Conservation (phyloP, 257 asterid genomes). For the Echites panduratus region DNA sequence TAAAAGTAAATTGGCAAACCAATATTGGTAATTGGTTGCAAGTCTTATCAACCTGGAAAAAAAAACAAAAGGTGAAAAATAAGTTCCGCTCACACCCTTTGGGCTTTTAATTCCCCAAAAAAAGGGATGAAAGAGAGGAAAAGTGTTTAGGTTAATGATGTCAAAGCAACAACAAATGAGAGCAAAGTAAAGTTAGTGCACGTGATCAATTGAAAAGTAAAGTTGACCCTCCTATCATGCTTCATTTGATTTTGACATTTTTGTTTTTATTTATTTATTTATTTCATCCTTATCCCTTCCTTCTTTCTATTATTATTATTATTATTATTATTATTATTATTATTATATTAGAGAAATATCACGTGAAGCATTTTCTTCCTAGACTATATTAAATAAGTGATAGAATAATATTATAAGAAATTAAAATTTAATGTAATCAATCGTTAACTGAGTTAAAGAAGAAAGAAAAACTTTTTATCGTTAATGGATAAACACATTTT, state of each 20-base stretch:
- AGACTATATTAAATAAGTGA: no score
- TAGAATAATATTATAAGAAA: no score
- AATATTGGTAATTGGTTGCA: not conserved
- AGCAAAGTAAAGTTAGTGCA: constrained; percentile 4
- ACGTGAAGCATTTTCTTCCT: no score
- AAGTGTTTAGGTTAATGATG: not conserved
- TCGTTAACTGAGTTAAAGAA: no score
- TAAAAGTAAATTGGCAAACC: not conserved
- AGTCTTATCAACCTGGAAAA: not conserved
- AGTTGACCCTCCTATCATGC: not conserved
- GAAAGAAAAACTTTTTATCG: no score
- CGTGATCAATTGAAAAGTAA: constrained; percentile 7
- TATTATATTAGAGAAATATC: not conserved
- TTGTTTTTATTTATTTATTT: not conserved
- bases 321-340: no score
- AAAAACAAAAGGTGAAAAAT: not conserved
- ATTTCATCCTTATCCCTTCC: constrained; percentile 5
- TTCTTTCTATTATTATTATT: not conserved
- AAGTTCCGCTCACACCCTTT: not conserved
- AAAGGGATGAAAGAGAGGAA: not conserved
- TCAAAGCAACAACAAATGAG: constrained; percentile 2
- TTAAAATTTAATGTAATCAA: no score
- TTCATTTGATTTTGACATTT: not conserved
- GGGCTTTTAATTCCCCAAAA: not conserved
- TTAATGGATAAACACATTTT: no score